A percentile compares a stretch with the other conserved stretches of the same genome.
phyloP scores from a whole-genome alignment of 352 stramenopile species.

The Globisporangium orthogonon region DNA sequence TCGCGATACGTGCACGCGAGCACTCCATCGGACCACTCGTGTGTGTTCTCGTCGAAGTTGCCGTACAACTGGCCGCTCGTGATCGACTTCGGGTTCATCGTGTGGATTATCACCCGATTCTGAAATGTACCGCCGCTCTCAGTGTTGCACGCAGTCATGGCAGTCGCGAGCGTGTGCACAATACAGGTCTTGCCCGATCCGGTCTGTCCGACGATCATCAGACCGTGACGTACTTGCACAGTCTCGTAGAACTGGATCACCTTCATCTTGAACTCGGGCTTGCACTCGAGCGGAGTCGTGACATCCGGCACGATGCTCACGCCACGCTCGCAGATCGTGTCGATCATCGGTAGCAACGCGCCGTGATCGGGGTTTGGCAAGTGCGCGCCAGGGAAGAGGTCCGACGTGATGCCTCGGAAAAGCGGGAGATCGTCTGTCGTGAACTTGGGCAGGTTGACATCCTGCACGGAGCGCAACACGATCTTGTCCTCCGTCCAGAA shows the following conservation, averaged over 20 bases:
- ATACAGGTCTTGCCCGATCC: conserved; percentile 93
- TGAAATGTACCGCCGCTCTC: conserved; percentile 54
- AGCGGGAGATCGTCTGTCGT: conserved; percentile 90
- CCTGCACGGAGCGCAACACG: conserved; percentile 88
- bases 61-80: conserved; percentile 93
- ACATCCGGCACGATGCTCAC: conserved; percentile 58
- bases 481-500: conserved; percentile 91
- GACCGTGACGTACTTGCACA: conserved; percentile 90
- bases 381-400: conserved; percentile 89
- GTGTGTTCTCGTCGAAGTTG: conserved; percentile 91
- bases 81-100: conserved; percentile 94
- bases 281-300: conserved; percentile 60
- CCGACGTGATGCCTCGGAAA: conserved; percentile 91
- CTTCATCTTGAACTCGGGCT: conserved; percentile 83
- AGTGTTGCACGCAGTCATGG: conserved; percentile 64
- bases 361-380: conserved; percentile 86
- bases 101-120: conserved; percentile 69
- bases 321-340: conserved; percentile 66
- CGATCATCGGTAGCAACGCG: conserved; percentile 71
- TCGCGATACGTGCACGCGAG: conserved; percentile 93
- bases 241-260: conserved; percentile 96
- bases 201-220: conserved; percentile 94
- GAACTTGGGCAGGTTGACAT: conserved; percentile 94
- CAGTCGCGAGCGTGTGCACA: conserved; percentile 72
- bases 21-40: conserved; percentile 94